Evolutionary conservation across 306 rosid genomes (phyloP).

Genomic region (Cicer cuneatum): DNA sequence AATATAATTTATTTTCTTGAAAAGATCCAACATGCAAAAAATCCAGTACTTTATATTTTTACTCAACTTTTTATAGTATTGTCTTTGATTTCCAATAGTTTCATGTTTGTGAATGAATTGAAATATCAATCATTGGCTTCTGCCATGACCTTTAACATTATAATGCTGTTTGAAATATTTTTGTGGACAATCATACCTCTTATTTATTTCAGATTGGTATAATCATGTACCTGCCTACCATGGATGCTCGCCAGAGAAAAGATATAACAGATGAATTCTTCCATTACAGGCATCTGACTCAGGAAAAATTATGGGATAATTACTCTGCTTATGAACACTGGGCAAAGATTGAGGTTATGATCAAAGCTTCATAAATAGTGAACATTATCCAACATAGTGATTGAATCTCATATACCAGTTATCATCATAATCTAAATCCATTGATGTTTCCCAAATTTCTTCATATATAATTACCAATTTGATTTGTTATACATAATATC

Average conservation of each 20-base stretch:
- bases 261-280: slow-evolving; percentile 95
- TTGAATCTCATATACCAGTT: slow-evolving; percentile 29
- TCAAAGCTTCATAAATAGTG: slow-evolving; percentile 20
- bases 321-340: slow-evolving; percentile 92
- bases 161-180: slow-evolving; percentile 23
- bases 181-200: slow-evolving; percentile 32
- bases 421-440: background rate
- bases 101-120: slow-evolving; percentile 22
- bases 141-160: slow-evolving; percentile 15
- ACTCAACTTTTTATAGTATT: slow-evolving; percentile 1
- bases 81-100: slow-evolving; percentile 13
- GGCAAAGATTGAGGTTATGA: slow-evolving; percentile 94
- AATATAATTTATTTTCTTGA: slow-evolving; percentile 14
- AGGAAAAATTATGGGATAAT: slow-evolving; percentile 69
- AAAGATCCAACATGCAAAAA: background rate
- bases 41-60: slow-evolving; percentile 30
- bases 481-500: slow-evolving; percentile 13
- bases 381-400: slow-evolving; percentile 24
- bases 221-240: slow-evolving; percentile 96
- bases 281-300: slow-evolving; percentile 77
- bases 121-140: slow-evolving; percentile 14
- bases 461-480: slow-evolving; percentile 35
- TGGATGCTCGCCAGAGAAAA: slow-evolving; percentile 86
- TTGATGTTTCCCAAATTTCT: slow-evolving; percentile 34
- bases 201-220: slow-evolving; percentile 82